These are phyloP conservation scores for Naumovozyma baii DNA, from an alignment of 805 yeast species.

Conservation along the genomic window DNA sequence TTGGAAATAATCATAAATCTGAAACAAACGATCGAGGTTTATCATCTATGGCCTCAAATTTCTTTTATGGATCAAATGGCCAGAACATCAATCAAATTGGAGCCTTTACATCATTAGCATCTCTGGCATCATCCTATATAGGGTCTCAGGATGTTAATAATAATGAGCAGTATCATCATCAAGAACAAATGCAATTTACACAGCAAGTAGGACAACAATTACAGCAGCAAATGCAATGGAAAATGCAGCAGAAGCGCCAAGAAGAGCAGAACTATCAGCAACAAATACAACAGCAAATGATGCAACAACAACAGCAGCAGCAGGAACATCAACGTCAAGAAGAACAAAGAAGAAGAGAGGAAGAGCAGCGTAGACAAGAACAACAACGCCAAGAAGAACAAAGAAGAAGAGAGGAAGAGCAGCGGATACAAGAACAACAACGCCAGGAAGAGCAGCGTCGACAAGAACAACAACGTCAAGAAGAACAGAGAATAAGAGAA, in stretches of 20 bases:
- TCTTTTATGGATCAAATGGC: neutral
- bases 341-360: neutral
- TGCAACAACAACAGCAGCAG: neutral
- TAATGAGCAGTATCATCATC: neutral
- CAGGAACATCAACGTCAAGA: neutral
- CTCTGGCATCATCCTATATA: neutral
- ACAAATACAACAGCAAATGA: neutral
- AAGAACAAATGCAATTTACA: neutral
- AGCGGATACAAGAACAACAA: too few relatives aligned
- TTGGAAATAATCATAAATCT: neutral
- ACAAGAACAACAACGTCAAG: neutral
- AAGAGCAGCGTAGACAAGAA: neutral
- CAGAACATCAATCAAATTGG: neutral
- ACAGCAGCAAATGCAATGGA: neutral
- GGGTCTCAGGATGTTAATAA: neutral
- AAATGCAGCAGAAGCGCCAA: neutral
- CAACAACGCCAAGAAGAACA: neutral
- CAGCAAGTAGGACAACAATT: neutral
- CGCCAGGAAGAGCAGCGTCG: neutral
- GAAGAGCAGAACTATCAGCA: neutral
- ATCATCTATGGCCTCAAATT: neutral
- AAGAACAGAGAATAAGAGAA: neutral
- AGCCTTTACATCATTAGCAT: neutral
- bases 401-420: neutral
- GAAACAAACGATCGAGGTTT: too few relatives aligned